phyloP scores from a whole-genome alignment of 352 stramenopile species.

The Phytophthora macrochlamydospora region DNA sequence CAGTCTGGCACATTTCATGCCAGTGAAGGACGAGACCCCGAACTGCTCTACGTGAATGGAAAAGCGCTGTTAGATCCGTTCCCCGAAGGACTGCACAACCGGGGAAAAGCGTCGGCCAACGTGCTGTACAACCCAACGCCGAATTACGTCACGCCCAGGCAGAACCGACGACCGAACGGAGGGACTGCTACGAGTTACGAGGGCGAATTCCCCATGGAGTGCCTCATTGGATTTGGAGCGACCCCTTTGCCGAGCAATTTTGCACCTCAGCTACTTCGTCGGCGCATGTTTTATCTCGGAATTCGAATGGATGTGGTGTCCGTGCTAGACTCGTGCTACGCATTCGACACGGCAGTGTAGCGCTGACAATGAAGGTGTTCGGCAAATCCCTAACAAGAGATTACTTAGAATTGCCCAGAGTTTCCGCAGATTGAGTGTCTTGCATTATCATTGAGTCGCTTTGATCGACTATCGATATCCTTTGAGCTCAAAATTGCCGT shows the following conservation, averaged over 20 bases:
- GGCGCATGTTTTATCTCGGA: slow-evolving; percentile 47
- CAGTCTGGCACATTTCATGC: slow-evolving; percentile 61
- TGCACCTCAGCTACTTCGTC: slow-evolving; percentile 29
- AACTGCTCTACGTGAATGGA: slow-evolving; percentile 62
- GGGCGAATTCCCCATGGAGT: slow-evolving; percentile 40
- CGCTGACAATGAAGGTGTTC: no score
- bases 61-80: slow-evolving; percentile 57
- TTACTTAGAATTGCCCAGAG: no score
- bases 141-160: slow-evolving; percentile 46
- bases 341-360: slow-evolving; percentile 3
- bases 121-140: slow-evolving; percentile 49
- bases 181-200: slow-evolving; percentile 19
- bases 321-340: slow-evolving; percentile 34
- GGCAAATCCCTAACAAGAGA: no score
- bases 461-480: no score
- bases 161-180: slow-evolving; percentile 26
- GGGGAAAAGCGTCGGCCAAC: slow-evolving; percentile 31
- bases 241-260: slow-evolving; percentile 42
- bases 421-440: no score
- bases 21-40: slow-evolving; percentile 31
- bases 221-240: slow-evolving; percentile 46
- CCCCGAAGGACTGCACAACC: slow-evolving; percentile 28
- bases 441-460: no score
- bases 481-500: no score
- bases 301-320: slow-evolving; percentile 37